phyloP scores from a whole-genome alignment of 2,329 filamentous ascomycete genomes.

The Aspergillus sp. region DNA sequence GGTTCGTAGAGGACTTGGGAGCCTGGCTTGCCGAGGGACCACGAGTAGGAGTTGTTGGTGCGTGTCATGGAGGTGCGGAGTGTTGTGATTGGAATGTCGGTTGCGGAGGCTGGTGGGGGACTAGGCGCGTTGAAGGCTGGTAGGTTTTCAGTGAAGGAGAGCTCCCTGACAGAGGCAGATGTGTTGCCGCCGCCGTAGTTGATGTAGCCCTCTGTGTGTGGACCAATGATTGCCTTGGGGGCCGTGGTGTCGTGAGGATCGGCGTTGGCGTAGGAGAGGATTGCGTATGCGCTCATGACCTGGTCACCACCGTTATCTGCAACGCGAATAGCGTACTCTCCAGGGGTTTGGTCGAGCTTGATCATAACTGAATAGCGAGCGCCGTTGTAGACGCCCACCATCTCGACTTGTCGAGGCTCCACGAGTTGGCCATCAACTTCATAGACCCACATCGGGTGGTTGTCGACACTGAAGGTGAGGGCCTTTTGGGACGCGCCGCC shows the following conservation, averaged over 20 bases:
- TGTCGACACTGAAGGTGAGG: slow-evolving; percentile 53
- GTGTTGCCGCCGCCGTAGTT: slow-evolving; percentile 15
- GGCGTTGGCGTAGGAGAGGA: slow-evolving; percentile 46
- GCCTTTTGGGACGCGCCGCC: slow-evolving; percentile 55
- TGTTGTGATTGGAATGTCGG: slow-evolving; percentile 21
- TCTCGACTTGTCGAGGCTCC: slow-evolving; percentile 43
- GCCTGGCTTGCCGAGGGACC: slow-evolving; percentile 32
- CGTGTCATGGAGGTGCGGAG: slow-evolving; percentile 28
- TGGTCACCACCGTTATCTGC: slow-evolving; percentile 56
- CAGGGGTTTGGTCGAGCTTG: slow-evolving; percentile 44
- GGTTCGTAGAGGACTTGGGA: slow-evolving; percentile 35
- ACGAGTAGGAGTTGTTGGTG: slow-evolving; percentile 35
- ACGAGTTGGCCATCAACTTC: slow-evolving; percentile 51
- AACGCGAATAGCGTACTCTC: slow-evolving; percentile 53
- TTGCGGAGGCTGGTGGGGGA: slow-evolving; percentile 42
- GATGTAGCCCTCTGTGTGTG: slow-evolving; percentile 9
- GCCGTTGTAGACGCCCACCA: slow-evolving; percentile 39
- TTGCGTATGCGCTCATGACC: slow-evolving; percentile 57
- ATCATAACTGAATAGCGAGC: slow-evolving; percentile 48
- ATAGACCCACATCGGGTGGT: slow-evolving; percentile 51
- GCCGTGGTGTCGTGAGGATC: background rate
- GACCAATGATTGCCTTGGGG: background rate
- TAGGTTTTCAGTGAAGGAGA: slow-evolving; percentile 25
- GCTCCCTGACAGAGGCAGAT: slow-evolving; percentile 26
- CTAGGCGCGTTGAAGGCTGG: slow-evolving; percentile 28